A percentile compares a stretch with the other conserved stretches of the same genome.
These are phyloP conservation scores for Penicillium coffeae DNA, from an alignment of 495 filamentous ascomycete genomes.

Conservation along the genomic window DNA sequence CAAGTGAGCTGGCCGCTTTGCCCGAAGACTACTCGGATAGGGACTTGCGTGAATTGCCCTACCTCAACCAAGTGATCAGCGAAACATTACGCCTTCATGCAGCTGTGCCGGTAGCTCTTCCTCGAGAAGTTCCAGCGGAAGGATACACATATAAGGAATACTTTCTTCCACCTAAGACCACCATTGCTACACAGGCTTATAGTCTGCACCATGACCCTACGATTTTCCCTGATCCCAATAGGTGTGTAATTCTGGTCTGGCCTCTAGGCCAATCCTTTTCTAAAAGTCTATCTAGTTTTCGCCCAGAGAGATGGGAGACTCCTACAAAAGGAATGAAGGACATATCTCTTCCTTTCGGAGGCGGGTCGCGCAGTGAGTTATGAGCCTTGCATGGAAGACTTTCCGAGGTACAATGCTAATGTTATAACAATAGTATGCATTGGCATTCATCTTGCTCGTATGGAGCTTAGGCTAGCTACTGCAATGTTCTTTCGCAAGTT, in stretches of 20 bases:
- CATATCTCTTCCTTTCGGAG: constrained; percentile 51
- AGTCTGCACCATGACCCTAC: constrained; percentile 36
- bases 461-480: constrained; percentile 33
- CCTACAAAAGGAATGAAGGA: constrained; percentile 51
- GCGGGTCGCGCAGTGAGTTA: constrained; percentile 39
- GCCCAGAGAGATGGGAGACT: constrained; percentile 39
- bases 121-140: constrained; percentile 32
- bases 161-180: constrained; percentile 28
- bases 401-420: background rate
- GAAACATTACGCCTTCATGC: constrained; percentile 55
- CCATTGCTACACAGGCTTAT: constrained; percentile 40
- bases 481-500: constrained; percentile 32
- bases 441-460: constrained; percentile 33
- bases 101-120: constrained; percentile 42
- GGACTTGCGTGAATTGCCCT: constrained; percentile 36
- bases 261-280: background rate
- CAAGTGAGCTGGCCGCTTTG: constrained; percentile 37
- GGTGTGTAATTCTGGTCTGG: constrained; percentile 6
- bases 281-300: constrained; percentile 25
- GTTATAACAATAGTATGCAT: constrained; percentile 35
- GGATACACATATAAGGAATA: constrained; percentile 26
- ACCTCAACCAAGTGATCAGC: constrained; percentile 34
- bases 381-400: background rate
- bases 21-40: constrained; percentile 31
- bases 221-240: constrained; percentile 27